phyloP scores from a whole-genome alignment of 1,139 yeast genomes.

The Neolecta irregularis region DNA sequence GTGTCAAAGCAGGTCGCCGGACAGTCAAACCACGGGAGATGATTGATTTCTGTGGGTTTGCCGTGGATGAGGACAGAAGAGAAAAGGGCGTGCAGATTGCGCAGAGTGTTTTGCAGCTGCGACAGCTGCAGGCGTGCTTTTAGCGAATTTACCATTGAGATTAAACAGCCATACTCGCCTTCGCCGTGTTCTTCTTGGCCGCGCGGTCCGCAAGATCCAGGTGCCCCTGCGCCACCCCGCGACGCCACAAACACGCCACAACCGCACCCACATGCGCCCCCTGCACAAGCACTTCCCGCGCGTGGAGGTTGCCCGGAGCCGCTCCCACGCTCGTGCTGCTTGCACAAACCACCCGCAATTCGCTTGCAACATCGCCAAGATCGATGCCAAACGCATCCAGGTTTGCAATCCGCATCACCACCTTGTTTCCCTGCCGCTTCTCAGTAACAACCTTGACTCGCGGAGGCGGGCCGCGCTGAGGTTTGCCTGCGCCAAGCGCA shows the following conservation, averaged over 20 bases:
- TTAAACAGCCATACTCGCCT: too few species aligned
- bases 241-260: conserved; percentile 40
- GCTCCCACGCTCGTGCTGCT: conserved; percentile 71
- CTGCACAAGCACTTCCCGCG: conserved; percentile 59
- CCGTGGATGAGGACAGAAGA: too few species aligned
- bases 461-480: conserved; percentile 53
- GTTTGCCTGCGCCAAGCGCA: conserved; percentile 21
- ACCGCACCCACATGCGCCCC: conserved; percentile 70
- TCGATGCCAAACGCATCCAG: conserved; percentile 55
- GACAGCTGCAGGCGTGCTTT: too few species aligned
- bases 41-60: too few species aligned
- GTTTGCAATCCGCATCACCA: conserved; percentile 57
- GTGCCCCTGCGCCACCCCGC: conserved; percentile 55
- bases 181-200: conserved; percentile 43
- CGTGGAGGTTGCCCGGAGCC: conserved; percentile 19
- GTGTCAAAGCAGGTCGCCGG: too few species aligned
- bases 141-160: too few species aligned
- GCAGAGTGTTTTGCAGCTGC: too few species aligned
- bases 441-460: conserved; percentile 53
- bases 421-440: conserved; percentile 68
- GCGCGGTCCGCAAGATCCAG: conserved; percentile 51
- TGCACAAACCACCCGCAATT: conserved; percentile 64
- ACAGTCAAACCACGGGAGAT: too few species aligned
- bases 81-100: too few species aligned
- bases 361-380: conserved; percentile 49